Percentiles rank a stretch among this genome's conserved stretches.
These are phyloP conservation scores for Auxenochlorella protothecoides DNA, from an alignment of 139 green algal genomes.

Conservation along the genomic window DNA sequence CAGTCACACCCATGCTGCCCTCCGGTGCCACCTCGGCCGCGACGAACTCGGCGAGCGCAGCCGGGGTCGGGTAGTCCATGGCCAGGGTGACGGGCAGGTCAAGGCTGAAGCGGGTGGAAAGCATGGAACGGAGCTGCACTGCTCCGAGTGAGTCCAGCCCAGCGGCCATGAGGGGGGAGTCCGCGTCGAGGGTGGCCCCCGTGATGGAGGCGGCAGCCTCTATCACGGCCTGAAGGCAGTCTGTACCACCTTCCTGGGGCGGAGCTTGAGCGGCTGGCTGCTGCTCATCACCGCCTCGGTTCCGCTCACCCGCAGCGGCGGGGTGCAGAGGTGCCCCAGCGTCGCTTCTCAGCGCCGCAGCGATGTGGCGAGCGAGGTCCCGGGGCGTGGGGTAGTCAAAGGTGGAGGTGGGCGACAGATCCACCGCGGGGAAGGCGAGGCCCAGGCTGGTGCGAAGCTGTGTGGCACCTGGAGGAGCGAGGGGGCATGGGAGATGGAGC, in stretches of 20 bases:
- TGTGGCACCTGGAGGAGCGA: slow-evolving; percentile 15
- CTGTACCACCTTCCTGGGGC: background rate
- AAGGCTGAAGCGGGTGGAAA: slow-evolving; percentile 22
- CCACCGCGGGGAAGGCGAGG: slow-evolving; percentile 18
- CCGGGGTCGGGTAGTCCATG: slow-evolving; percentile 73
- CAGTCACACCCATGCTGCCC: too few relatives aligned
- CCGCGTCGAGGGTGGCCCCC: background rate
- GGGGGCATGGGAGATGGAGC: background rate
- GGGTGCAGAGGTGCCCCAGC: too few relatives aligned
- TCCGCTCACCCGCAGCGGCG: background rate
- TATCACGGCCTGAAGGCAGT: too few relatives aligned
- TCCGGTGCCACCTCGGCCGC: background rate
- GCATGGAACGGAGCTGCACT: slow-evolving; percentile 64
- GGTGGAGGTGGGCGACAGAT: background rate
- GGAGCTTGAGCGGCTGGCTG: background rate
- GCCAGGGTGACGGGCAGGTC: slow-evolving; percentile 37
- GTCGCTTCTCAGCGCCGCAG: background rate
- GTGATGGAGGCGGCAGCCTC: background rate
- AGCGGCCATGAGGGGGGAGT: slow-evolving; percentile 23
- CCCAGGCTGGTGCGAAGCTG: slow-evolving; percentile 19
- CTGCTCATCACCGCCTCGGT: background rate
- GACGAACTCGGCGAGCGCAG: slow-evolving; percentile 2
- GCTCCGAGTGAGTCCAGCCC: slow-evolving; percentile 55
- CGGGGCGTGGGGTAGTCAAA: slow-evolving; percentile 36
- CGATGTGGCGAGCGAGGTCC: slow-evolving; percentile 19